Evolutionary conservation across 2,329 filamentous ascomycete genomes (phyloP), one percentile per base, ranked within the genome.

Genomic region (Didymella segeticola): DNA sequence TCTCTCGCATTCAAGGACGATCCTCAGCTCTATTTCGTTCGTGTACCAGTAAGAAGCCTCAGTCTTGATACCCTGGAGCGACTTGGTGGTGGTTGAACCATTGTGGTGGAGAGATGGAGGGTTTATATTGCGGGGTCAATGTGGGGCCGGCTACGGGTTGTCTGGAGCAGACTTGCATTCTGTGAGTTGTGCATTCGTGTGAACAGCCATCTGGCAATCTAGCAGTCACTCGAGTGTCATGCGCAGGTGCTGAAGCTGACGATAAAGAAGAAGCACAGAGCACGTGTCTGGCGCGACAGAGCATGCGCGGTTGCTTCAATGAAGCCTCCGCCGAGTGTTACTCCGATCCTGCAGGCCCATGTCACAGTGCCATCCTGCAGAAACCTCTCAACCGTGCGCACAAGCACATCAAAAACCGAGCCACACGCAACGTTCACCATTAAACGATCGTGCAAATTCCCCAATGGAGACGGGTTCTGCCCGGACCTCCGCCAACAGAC

Each of bases 381-480:
- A 12, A 12, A 25, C 46, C 20, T 22, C 7, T 15, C 5, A 4
- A 19, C 12, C 26, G 11, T 20, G 15, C 31, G 25, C 42, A 41
- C 27, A 36, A 46, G 23, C 42, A 15, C n/a, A 34, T 1, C 36
- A 23, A 33, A 38, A 14, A 25, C 11, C 22, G 14, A 22, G 20
- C 15, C 22, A 19, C 23, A 9, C 37, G 11, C 10, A 47, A 25
- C 30, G 5, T 15, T 15, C 25, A 27, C 19, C 31, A 37, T 10
- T 19, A 29, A 9, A 23, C 31, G 20, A 39, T 54, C 51, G 51
- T 54, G 23, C 45, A 49, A 54, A 49, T 54, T 54, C n/a, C 51
- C 51, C 10, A 54, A 54, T 36, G 27, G 45, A 49, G 51, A 19
- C 12, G 11, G 14, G 22, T 8, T 10, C 12, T 20, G 12, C 15